These are phyloP conservation scores for Zarea fungicola DNA, from an alignment of 2,329 filamentous ascomycete species.

Conservation along the genomic window DNA sequence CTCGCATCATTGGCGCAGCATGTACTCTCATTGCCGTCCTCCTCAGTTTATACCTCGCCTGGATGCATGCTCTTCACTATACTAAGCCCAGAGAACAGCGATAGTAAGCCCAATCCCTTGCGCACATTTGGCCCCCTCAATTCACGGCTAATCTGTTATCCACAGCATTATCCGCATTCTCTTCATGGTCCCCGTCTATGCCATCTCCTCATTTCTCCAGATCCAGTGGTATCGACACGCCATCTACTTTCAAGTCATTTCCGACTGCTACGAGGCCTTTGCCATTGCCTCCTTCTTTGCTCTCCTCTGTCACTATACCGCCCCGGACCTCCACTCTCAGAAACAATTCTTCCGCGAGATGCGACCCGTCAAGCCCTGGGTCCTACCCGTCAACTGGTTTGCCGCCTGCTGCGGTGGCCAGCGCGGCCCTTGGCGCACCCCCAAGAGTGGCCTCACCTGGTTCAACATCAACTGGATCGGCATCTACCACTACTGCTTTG, in stretches of 20 bases:
- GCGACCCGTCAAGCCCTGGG: constrained; percentile 63
- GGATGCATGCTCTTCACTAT: constrained; percentile 55
- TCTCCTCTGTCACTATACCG: constrained; percentile 74
- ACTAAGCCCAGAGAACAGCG: constrained; percentile 56
- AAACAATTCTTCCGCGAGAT: constrained; percentile 75
- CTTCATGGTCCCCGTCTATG: constrained; percentile 81
- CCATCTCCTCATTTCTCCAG: constrained; percentile 66
- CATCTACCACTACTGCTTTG: constrained; percentile 81
- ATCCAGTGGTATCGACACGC: constrained; percentile 70
- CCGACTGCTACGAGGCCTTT: constrained; percentile 86
- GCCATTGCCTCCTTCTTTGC: constrained; percentile 84
- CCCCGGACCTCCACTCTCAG: constrained; percentile 70
- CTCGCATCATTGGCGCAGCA: constrained; percentile 45
- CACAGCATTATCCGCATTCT: constrained; percentile 77
- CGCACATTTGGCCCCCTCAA: neutral
- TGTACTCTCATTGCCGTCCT: constrained; percentile 46
- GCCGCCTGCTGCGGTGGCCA: constrained; percentile 66
- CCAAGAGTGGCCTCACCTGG: constrained; percentile 78
- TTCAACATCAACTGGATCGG: constrained; percentile 83
- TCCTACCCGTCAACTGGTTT: constrained; percentile 67
- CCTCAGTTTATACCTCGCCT: constrained; percentile 52
- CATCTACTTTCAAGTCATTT: constrained; percentile 75
- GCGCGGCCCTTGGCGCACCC: constrained; percentile 65
- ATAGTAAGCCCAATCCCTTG: constrained; percentile 37
- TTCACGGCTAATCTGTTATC: constrained; percentile 2